Base-by-base conservation (phyloP, 139 green algal genomes). In the Chlamydomonas sp. region DNA sequence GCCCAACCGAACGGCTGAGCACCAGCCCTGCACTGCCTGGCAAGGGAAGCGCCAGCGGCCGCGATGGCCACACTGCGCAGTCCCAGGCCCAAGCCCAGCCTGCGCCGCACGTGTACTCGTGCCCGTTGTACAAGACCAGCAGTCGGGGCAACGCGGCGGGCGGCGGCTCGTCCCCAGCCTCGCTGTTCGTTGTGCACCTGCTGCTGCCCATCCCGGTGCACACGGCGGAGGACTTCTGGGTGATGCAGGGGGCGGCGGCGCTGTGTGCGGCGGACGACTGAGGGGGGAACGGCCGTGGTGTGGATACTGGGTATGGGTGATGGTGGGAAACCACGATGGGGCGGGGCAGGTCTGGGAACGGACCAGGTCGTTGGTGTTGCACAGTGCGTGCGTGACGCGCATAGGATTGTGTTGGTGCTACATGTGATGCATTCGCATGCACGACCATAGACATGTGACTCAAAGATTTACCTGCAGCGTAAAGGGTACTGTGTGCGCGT, bases 81-180 rank as follows among this genome's bases (percentile, higher is more conserved):
- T 31, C 9, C 63, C 12, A 69, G 15, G 73, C 66, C 58, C 61
- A n/a, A 61, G 2, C 17, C 31, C 58, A 5, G 10, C 57, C 59
- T 12, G 66, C n/a, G 58, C 66, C 9, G 66, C 75, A 61, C n/a
- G 8, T 60, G 68, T 97, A 97, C 88, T 60, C 83, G 75, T 95
- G 93, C 87, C 95, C 95, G n/a, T 85, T 97, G 88, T 97, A 98
- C 88, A 96, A 96, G 90, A 98, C 94, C 0, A 92, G 66, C 62
- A 88, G 92, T 76, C 90, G 94, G 0, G 95, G 94, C 8, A 95
- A 95, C 8, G 88, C 93, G 76, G 90, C 97, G 73, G 94, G 83
- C 83, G 94, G 7, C 94, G 95, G 1, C 91, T 95, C 85, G 93
- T 81, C 84, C 97, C 93, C 74, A 98, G 97, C 90, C 97, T 95